Conservation (phyloP, 768 basidiomycete genomes). For the Kwoniella pini region DNA sequence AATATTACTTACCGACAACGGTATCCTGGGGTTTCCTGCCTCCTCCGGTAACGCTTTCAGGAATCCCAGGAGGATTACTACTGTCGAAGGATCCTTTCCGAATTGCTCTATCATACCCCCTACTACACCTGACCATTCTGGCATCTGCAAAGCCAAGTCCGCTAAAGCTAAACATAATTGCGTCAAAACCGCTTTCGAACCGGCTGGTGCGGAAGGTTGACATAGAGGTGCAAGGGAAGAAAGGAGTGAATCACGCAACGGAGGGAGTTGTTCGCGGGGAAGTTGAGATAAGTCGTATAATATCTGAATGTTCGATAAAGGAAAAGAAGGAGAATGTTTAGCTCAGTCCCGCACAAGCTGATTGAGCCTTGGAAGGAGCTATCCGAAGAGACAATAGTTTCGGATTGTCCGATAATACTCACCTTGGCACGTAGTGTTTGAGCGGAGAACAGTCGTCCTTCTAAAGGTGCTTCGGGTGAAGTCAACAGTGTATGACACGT, state of each 20-base stretch:
- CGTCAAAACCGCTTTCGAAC: slow-evolving; percentile 78
- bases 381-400: too few relatives aligned
- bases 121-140: slow-evolving; percentile 76
- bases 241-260: slow-evolving; percentile 85
- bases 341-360: too few relatives aligned
- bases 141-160: slow-evolving; percentile 83
- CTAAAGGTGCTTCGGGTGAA: slow-evolving; percentile 70
- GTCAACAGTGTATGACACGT: slow-evolving; percentile 89
- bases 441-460: slow-evolving; percentile 89
- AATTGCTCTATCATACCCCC: slow-evolving; percentile 78
- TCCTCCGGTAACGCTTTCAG: slow-evolving; percentile 90
- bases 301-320: slow-evolving; percentile 62
- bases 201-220: slow-evolving; percentile 59
- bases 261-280: slow-evolving; percentile 66
- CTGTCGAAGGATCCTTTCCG: slow-evolving; percentile 79
- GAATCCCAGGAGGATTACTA: slow-evolving; percentile 83
- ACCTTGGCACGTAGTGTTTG: slow-evolving; percentile 97
- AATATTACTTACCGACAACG: slow-evolving; percentile 69
- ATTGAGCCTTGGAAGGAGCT: too few relatives aligned
- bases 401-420: slow-evolving; percentile 44
- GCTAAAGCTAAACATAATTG: slow-evolving; percentile 89
- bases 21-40: slow-evolving; percentile 77
- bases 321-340: not conserved
- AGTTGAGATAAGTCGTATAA: slow-evolving; percentile 93
- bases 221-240: slow-evolving; percentile 68